Base-by-base conservation (phyloP, 768 basidiomycete species). In the Sporobolomyces roseus region DNA sequence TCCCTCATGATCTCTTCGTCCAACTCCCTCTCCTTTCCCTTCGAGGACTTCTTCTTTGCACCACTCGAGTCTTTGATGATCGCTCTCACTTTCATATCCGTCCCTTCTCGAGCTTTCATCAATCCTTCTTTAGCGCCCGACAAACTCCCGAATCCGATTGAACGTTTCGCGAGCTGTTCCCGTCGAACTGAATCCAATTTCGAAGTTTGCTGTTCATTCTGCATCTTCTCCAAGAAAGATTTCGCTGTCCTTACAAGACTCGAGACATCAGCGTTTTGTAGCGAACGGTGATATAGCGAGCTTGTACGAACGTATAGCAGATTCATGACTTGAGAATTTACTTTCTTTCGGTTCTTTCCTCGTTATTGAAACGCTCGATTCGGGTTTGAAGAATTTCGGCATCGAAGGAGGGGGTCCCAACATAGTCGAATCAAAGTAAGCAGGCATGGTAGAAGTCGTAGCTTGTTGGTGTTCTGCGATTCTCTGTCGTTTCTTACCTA, bases 401-500 rank as follows among this genome's bases (percentile, higher is more conserved):
- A 4, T 48, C 38, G 21, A 32, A 1, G 61, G 51, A 29, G 48
- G 58, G 38, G 61, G 63, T 41, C 32, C 32, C 16, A 27, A 36
- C 48, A 51, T n/a, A 33, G 30, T 46, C 27, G 38, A 48, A n/a
- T 55, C 43, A 36, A 46, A 43, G 54, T 19, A 38, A 9, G 17
- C 56, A 17, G 16, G 49, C 17, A 32, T 23, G 23, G 14, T 23
- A 46, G 12, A 32, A n/a, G 16, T 56, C 43, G 49, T 14, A 49
- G 36, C 38, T 9, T 30, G 38, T 58, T 25, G 50, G 54, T 61
- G 55, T 38, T 41, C 38, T 54, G 60, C 69, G 25, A 41, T 12
- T 14, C 55, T 29, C 38, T 41, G 25, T 17, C 52, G 65, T 50
- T 67, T 71, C 70, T 71, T 71, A 23, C 65, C 70, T 71, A 61